Conservation (phyloP, 768 basidiomycete species). For the Tubosaeta sp. region DNA sequence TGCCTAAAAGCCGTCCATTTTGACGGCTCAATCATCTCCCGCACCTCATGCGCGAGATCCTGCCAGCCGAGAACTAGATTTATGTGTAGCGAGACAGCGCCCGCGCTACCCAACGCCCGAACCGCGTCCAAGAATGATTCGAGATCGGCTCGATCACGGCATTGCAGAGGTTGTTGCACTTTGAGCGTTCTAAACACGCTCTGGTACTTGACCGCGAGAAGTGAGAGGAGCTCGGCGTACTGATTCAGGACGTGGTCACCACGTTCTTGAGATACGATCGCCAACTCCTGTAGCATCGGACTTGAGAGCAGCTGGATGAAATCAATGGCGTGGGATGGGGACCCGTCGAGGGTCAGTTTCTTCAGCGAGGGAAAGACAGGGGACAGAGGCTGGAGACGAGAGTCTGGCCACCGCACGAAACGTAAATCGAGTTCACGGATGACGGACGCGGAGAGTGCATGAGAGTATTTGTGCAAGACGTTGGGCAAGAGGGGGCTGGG, state of each 20-base stretch:
- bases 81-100: slow-evolving; percentile 8
- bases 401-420: slow-evolving; percentile 21
- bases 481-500: slow-evolving; percentile 18
- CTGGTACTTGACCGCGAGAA: slow-evolving; percentile 21
- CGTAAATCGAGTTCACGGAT: slow-evolving; percentile 22
- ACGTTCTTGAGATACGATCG: slow-evolving; percentile 18
- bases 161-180: slow-evolving; percentile 16
- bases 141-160: slow-evolving; percentile 12
- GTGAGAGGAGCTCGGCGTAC: slow-evolving; percentile 16
- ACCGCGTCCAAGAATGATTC: slow-evolving; percentile 15
- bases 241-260: slow-evolving; percentile 3
- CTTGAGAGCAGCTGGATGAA: slow-evolving; percentile 21
- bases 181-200: slow-evolving; percentile 18
- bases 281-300: slow-evolving; percentile 14
- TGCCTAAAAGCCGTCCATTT: slow-evolving; percentile 13
- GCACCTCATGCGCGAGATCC: slow-evolving; percentile 15
- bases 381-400: slow-evolving; percentile 11
- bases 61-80: slow-evolving; percentile 17
- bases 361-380: slow-evolving; percentile 21
- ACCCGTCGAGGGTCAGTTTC: slow-evolving; percentile 20
- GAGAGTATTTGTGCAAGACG: slow-evolving; percentile 23
- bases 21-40: slow-evolving; percentile 19
- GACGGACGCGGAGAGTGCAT: slow-evolving; percentile 17
- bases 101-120: slow-evolving; percentile 12
- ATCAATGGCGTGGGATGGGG: slow-evolving; percentile 17